Base-by-base conservation (phyloP, 352 stramenopile species). In the Globisporangium solare region DNA sequence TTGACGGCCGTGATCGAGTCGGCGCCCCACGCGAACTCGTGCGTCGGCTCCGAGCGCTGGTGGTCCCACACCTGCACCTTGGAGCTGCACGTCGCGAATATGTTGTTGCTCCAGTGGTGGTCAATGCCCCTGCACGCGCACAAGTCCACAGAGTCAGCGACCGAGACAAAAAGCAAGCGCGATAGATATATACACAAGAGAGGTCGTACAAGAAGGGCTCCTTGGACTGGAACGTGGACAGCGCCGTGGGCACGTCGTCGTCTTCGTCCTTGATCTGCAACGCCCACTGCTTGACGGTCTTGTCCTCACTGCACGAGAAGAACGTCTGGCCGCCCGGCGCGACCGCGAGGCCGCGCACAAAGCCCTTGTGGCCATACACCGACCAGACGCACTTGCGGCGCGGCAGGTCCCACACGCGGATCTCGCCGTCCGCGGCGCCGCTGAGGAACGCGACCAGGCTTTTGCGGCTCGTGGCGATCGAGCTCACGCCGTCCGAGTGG, bases 341-440 rank as follows among this genome's bases (percentile, higher is more conserved):
- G 39, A 92, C 78, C 0, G 90, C 83, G 50, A 99, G 47, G 12
- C 96, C 97, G 41, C 89, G 87, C 48, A 99, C 96, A 46, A 95
- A 96, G 47, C 96, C 88, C 37, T 79, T 81, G 78, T 99, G 97
- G 37, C 92, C 97, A 55, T 93, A 92, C 48, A 88, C 82, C 47
- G 79, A 89, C 79, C 94, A 97, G 18, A 99, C 92, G 68, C 91
- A 98, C 51, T 92, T 96, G 45, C 92, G 79, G 32, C 76, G 84
- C 17, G 94, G 86, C 58, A 99, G 69, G 79, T 99, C 97, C 97
- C 97, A 99, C 51, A 99, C 85, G 32, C 93, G 81, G 43, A 99
- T 81, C 62, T 98, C 94, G 32, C 94, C 94, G 61, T 98, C 94
- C 39, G 88, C 92, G 1, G 92, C 88, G 17, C 90, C 89, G 74